Conservation (phyloP, 2,329 filamentous ascomycete species). For the Aspergillus pseudoviridinutans region DNA sequence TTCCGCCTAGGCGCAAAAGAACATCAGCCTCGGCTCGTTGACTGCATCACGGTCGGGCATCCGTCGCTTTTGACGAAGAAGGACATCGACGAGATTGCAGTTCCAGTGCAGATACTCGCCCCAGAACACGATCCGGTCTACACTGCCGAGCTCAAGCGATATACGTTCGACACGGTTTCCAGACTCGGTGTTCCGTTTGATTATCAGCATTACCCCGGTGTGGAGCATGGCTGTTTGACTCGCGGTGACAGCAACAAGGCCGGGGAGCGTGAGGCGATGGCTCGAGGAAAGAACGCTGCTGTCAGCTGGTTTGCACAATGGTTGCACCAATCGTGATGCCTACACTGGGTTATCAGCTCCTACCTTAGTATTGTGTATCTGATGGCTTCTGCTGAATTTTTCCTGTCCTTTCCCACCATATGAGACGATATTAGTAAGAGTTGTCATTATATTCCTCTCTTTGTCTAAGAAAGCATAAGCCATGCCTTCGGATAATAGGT, state of each 20-base stretch:
- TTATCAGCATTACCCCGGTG: constrained; percentile 50
- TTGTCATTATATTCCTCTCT: neutral
- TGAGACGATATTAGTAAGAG: neutral
- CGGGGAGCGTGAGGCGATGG: constrained; percentile 45
- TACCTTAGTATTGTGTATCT: neutral
- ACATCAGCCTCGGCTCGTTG: constrained; percentile 36
- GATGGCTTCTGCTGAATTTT: neutral
- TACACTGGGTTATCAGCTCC: too few relatives aligned
- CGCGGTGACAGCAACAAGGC: constrained; percentile 40
- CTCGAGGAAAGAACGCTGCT: constrained; percentile 46
- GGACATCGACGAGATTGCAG: constrained; percentile 46
- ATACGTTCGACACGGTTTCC: constrained; percentile 39
- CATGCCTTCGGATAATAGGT: neutral
- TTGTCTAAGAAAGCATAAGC: neutral
- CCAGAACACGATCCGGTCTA: constrained; percentile 47
- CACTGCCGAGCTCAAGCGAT: constrained; percentile 45
- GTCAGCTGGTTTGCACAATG: constrained; percentile 43
- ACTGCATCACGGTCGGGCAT: constrained; percentile 46
- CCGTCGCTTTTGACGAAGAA: constrained; percentile 41
- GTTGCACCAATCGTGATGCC: neutral
- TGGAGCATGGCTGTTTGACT: constrained; percentile 45
- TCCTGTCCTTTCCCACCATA: neutral
- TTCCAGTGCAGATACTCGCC: constrained; percentile 51
- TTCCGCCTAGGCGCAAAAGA: constrained; percentile 45
- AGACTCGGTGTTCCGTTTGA: constrained; percentile 42